A percentile compares a stretch with the other conserved stretches of the same genome.
Conservation (phyloP, 139 green algal genomes). For the Axilococcus clingmanii region DNA sequence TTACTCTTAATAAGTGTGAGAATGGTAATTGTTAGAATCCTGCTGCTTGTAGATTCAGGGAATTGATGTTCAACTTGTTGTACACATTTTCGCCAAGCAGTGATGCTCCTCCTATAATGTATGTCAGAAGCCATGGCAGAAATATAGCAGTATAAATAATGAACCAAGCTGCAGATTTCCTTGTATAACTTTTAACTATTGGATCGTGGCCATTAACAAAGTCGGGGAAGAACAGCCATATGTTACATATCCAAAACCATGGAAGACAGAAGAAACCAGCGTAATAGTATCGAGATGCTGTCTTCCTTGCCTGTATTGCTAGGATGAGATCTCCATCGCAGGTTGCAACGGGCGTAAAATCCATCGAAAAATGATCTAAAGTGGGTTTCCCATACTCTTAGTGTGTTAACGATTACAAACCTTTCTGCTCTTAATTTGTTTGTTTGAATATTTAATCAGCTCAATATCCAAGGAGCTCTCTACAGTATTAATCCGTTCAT, state of each 20-base stretch:
- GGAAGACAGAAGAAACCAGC: slow-evolving; percentile 43
- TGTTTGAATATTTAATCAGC: no score
- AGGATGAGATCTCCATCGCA: slow-evolving; percentile 7
- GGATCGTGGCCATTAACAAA: slow-evolving; percentile 30
- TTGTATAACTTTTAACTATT: slow-evolving; percentile 36
- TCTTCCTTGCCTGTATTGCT: slow-evolving; percentile 1
- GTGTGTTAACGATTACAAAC: no score
- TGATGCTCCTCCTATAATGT: slow-evolving; percentile 24
- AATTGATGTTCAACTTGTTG: slow-evolving; percentile 1
- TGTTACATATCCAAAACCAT: slow-evolving; percentile 45
- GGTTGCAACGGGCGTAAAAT: slow-evolving; percentile 12
- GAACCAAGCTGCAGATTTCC: slow-evolving; percentile 30
- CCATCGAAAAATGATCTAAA: no score
- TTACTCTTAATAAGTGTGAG: not conserved
- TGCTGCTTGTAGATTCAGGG: not conserved
- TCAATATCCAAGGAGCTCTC: no score
- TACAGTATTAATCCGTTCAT: no score
- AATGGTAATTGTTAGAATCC: slow-evolving; percentile 2
- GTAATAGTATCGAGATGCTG: slow-evolving; percentile 22
- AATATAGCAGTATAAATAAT: slow-evolving; percentile 19
- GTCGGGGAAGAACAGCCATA: slow-evolving; percentile 57
- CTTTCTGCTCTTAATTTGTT: no score
- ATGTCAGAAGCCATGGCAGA: slow-evolving; percentile 49
- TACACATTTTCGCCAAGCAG: slow-evolving; percentile 16
- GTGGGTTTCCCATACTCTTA: no score